phyloP scores from a whole-genome alignment of 352 stramenopile genomes.

The Phytopythium kandeliae region DNA sequence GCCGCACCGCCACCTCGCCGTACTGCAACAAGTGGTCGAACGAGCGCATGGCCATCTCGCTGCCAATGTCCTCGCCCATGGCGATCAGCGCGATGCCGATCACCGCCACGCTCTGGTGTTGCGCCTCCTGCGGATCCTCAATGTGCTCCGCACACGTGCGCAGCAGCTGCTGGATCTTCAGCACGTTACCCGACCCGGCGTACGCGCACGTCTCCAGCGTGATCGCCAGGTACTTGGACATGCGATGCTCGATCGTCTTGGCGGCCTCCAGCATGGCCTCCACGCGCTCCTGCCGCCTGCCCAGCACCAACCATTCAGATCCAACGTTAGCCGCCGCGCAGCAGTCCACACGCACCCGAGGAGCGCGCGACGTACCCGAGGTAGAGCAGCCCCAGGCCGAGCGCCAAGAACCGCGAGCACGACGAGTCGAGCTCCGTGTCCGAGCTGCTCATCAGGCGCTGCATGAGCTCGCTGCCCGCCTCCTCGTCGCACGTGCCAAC shows the following conservation, averaged over 20 bases:
- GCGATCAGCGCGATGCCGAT: constrained; percentile 98
- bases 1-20: constrained; percentile 95
- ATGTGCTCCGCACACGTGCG: constrained; percentile 97
- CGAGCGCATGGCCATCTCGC: constrained; percentile 98
- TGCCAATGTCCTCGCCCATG: constrained; percentile 96
- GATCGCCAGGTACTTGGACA: constrained; percentile 96
- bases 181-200: constrained; percentile 97
- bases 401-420: constrained; percentile 94
- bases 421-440: constrained; percentile 96
- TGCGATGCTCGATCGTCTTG: constrained; percentile 97
- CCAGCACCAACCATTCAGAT: not conserved
- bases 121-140: constrained; percentile 69
- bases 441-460: constrained; percentile 97
- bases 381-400: constrained; percentile 97
- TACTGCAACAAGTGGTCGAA: constrained; percentile 99
- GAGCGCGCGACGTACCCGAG: constrained; percentile 76
- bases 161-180: constrained; percentile 98
- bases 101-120: constrained; percentile 93
- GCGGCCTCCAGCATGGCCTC: constrained; percentile 98
- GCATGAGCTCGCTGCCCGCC: constrained; percentile 94
- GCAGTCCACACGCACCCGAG: not conserved
- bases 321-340: not conserved
- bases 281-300: constrained; percentile 89
- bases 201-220: constrained; percentile 98
- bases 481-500: constrained; percentile 98